phyloP scores from a whole-genome alignment of 2,329 filamentous ascomycete species.

The Ceratocystis alfenasii region DNA sequence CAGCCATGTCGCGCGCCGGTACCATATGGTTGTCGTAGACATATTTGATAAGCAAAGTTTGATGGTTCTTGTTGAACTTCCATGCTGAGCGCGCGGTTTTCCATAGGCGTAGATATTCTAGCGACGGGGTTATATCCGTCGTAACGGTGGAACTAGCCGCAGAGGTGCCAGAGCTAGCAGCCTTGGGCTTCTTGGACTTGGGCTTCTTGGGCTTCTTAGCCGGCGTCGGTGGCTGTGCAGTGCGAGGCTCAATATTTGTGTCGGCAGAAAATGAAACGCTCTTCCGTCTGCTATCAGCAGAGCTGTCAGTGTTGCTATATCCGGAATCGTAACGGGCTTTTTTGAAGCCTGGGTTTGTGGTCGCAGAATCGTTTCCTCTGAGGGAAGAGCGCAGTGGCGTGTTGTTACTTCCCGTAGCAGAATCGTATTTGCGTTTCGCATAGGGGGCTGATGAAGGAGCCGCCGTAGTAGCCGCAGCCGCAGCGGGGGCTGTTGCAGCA shows the following conservation, averaged over 20 bases:
- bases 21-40: conserved; percentile 61
- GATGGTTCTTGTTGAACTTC: conserved; percentile 96
- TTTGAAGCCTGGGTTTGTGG: conserved; percentile 26
- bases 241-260: conserved; percentile 29
- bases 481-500: conserved; percentile 16
- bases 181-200: conserved; percentile 32
- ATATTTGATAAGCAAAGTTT: conserved; percentile 75
- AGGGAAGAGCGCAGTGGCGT: conserved; percentile 18
- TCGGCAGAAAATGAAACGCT: conserved; percentile 40
- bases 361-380: conserved; percentile 21
- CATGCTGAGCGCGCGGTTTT: conserved; percentile 56
- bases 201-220: conserved; percentile 29
- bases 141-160: conserved; percentile 29
- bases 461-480: background rate
- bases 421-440: conserved; percentile 31
- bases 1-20: conserved; percentile 54
- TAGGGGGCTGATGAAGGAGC: conserved; percentile 21
- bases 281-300: conserved; percentile 31
- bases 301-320: background rate
- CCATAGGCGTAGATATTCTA: conserved; percentile 69
- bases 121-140: conserved; percentile 47
- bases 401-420: conserved; percentile 15
- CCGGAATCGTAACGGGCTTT: conserved; percentile 26
- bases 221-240: conserved; percentile 23
- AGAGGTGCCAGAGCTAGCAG: conserved; percentile 28